Evolutionary conservation across 108 stramenopile genomes (phyloP).

Genomic region (Cyclotella choctawhatcheeana): DNA sequence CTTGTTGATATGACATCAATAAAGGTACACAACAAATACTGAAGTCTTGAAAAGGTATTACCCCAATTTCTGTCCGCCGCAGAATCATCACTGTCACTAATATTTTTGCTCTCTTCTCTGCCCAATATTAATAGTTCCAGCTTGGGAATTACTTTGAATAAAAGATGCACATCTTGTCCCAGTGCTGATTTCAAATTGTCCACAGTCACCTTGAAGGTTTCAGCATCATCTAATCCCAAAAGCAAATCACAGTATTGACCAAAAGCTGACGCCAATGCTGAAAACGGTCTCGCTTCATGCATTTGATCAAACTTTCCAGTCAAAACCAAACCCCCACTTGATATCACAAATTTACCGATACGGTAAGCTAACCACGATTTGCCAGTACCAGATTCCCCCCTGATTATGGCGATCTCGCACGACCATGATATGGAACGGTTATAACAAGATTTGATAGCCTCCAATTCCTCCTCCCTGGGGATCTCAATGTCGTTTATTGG

Average conservation of each 20-base stretch:
- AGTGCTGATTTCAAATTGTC: background rate
- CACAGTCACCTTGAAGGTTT: background rate
- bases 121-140: background rate
- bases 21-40: background rate
- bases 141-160: slow-evolving; percentile 10
- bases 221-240: background rate
- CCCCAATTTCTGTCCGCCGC: background rate
- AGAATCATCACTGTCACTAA: background rate
- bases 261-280: slow-evolving; percentile 15
- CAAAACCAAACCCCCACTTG: slow-evolving; percentile 1
- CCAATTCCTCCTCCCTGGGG: background rate
- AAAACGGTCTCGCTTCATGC: slow-evolving; percentile 2
- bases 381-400: background rate
- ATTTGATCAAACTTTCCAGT: slow-evolving; percentile 18
- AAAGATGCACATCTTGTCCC: slow-evolving; percentile 3
- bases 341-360: background rate
- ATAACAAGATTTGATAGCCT: background rate
- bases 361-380: background rate
- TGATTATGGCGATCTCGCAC: background rate
- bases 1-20: background rate
- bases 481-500: background rate
- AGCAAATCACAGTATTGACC: slow-evolving; percentile 17
- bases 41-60: background rate
- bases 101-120: background rate
- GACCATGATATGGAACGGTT: background rate